Evolutionary conservation across 345 rosid genomes (phyloP).

Genomic region (Hibiscus mutabilis): DNA sequence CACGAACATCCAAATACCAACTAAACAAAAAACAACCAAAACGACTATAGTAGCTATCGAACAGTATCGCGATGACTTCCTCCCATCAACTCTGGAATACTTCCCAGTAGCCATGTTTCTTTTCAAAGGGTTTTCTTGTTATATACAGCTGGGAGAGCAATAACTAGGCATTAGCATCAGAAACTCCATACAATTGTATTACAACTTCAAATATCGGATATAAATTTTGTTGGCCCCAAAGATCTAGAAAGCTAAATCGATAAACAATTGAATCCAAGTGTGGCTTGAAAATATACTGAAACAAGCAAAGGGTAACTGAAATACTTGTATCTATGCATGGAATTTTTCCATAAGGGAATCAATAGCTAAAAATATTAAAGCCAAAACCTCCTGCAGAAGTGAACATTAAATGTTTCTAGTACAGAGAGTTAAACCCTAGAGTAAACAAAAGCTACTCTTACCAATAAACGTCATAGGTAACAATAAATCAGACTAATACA

Average conservation of each 20-base stretch:
- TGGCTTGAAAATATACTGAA: neutral
- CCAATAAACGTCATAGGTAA: neutral
- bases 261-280: neutral
- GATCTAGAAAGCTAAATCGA: neutral
- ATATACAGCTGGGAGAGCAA: slow-evolving; percentile 21
- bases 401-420: neutral
- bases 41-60: slow-evolving; percentile 53
- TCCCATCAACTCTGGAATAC: slow-evolving; percentile 56
- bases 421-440: neutral
- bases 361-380: neutral
- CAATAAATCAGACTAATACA: neutral
- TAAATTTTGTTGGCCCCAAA: neutral
- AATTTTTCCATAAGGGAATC: neutral
- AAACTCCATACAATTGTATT: slow-evolving; percentile 1
- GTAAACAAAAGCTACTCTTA: neutral
- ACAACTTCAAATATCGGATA: neutral
- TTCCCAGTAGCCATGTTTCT: slow-evolving; percentile 54
- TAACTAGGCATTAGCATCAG: neutral
- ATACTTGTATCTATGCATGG: neutral
- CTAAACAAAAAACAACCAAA: slow-evolving; percentile 58
- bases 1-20: slow-evolving; percentile 84
- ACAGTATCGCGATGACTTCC: slow-evolving; percentile 54
- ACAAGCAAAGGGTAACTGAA: neutral
- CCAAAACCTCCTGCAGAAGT: neutral
- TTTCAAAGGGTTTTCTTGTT: slow-evolving; percentile 9